These are phyloP conservation scores for Mycosphaerella sp. DNA, from an alignment of 2,329 filamentous ascomycete species.

Conservation along the genomic window DNA sequence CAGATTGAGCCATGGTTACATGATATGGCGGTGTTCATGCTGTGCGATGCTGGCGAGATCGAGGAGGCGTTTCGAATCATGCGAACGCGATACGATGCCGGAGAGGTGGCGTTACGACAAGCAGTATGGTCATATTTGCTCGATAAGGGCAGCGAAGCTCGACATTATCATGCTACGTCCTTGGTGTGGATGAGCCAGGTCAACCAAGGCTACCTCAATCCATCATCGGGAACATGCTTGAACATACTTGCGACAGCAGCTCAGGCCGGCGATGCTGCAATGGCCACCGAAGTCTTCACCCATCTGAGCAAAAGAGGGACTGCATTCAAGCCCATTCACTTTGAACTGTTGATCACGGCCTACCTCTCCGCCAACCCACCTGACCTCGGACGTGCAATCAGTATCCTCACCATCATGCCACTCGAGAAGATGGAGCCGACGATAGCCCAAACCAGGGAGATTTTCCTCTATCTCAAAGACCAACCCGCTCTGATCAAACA, in stretches of 20 bases:
- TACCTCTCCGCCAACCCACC: constrained; percentile 50
- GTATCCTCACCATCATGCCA: constrained; percentile 67
- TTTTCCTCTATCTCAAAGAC: constrained; percentile 53
- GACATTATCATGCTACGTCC: constrained; percentile 55
- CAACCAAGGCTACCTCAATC: constrained; percentile 51
- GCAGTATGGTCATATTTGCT: constrained; percentile 65
- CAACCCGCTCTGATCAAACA: constrained; percentile 43
- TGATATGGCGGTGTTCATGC: constrained; percentile 66
- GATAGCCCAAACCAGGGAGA: constrained; percentile 54
- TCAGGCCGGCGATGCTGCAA: constrained; percentile 56
- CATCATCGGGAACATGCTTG: constrained; percentile 58
- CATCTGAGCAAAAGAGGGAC: constrained; percentile 54
- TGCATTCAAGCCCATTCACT: constrained; percentile 61
- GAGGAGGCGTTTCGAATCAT: constrained; percentile 70
- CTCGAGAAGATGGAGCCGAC: constrained; percentile 54
- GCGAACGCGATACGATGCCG: constrained; percentile 47
- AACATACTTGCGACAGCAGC: constrained; percentile 68
- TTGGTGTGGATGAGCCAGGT: constrained; percentile 68
- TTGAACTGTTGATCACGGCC: constrained; percentile 69
- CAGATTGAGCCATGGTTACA: constrained; percentile 65
- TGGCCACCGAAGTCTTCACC: constrained; percentile 66
- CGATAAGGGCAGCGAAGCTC: constrained; percentile 60
- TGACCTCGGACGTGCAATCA: constrained; percentile 61
- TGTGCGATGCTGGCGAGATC: constrained; percentile 65
- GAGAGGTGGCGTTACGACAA: constrained; percentile 40